Evolutionary conservation across 1,284 basidiomycete species (phyloP), one percentile per base, ranked within the genome.

Genomic region (Leccinum colubrinum): DNA sequence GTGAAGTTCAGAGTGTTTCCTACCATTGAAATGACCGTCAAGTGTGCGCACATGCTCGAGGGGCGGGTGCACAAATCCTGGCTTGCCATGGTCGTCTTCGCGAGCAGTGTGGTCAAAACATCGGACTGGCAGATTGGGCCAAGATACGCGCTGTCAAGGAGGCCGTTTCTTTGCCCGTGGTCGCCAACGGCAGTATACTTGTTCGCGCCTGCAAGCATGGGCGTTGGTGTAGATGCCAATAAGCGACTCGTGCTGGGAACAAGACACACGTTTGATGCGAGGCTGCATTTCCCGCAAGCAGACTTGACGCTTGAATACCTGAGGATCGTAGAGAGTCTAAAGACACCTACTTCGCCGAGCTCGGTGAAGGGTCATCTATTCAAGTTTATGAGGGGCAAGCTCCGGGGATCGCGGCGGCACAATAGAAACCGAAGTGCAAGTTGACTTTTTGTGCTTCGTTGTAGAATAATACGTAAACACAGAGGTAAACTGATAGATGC

Each of bases 151-250:
- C 91, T 0, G 93, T 97, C 65, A 96, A 95, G 74, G 74, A 91
- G 68, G 91, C 93, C 0, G 93, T 98, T 33, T 88, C 85, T 2
- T 86, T 98, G 0, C 97, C 97, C 0, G 95, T 98, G 1, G 93
- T 99, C 71, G 96, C 97, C 0, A 99, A 99, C 74, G 97, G 97
- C 17, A 98, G 98, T 74, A 86, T 98, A 56, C 84, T 98, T 98
- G 12, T 98, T 98, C 67, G 67, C 70, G 1, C 66, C 72, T 4
- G 55, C 61, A 9, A 48, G 37, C 3, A 11, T 15, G 11, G 9
- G 33, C 12, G 20, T 17, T 2, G 41, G 22, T 22, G 4, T 14
- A 22, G 14, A 50, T 17, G 9, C 9, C 20, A 37, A 37, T 12
- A 12, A 35, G 27, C 20, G 2, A 27, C 6, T 20, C 17, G 11